These are phyloP conservation scores for Saccharomycopsis guyanensis DNA, from an alignment of 805 yeast genomes.

Conservation along the genomic window DNA sequence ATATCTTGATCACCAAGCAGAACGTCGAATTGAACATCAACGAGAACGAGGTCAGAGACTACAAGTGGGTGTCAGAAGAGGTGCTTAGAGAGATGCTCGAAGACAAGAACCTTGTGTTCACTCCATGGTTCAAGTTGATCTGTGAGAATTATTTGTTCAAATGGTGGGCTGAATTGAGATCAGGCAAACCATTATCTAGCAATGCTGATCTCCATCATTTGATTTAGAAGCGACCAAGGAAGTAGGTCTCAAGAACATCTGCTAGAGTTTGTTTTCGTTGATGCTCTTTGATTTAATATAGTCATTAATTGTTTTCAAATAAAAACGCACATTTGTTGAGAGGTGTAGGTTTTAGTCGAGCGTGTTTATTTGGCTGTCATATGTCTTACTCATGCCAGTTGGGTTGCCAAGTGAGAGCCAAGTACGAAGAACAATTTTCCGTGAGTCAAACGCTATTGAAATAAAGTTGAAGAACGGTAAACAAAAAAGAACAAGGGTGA, in stretches of 20 bases:
- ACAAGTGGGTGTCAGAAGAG: constrained; percentile 59
- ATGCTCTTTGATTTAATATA: constrained; percentile 21
- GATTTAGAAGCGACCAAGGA: constrained; percentile 21
- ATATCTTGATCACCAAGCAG: constrained; percentile 65
- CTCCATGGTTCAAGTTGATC: constrained; percentile 97
- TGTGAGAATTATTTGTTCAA: constrained; percentile 84
- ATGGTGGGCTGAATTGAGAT: constrained; percentile 84
- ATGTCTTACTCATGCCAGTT: too few species aligned
- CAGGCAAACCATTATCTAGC: constrained; percentile 41
- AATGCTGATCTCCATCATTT: constrained; percentile 29
- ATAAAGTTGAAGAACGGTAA: too few species aligned
- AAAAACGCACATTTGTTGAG: too few species aligned
- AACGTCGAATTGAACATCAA: constrained; percentile 43
- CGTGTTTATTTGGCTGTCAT: too few species aligned
- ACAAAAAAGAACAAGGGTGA: too few species aligned
- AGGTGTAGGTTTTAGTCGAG: too few species aligned
- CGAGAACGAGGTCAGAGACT: constrained; percentile 81
- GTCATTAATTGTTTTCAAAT: background rate
- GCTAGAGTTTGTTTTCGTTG: constrained; percentile 32
- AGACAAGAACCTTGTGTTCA: constrained; percentile 61
- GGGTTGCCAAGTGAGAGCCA: too few species aligned
- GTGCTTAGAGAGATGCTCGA: constrained; percentile 72
- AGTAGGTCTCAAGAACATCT: too few species aligned
- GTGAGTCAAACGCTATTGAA: too few species aligned
- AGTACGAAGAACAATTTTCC: too few species aligned